Percentiles rank a stretch among this genome's conserved stretches.
These are phyloP conservation scores for Juglanconis oblonga DNA, from an alignment of 2,329 filamentous ascomycete genomes.

Conservation along the genomic window DNA sequence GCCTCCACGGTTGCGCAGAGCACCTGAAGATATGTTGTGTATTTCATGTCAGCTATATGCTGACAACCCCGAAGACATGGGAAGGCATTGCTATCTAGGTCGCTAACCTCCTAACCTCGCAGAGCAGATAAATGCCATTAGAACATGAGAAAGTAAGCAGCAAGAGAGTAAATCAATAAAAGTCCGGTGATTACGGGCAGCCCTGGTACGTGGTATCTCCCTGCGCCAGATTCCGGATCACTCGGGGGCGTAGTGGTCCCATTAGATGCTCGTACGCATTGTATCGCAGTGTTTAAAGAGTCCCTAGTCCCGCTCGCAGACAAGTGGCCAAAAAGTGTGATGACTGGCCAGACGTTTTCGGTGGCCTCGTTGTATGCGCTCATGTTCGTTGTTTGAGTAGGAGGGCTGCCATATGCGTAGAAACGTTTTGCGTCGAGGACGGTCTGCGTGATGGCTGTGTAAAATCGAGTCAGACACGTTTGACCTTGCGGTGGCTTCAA, in stretches of 20 bases:
- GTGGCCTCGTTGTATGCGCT: neutral
- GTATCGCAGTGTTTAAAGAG: slow-evolving; percentile 3
- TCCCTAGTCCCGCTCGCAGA: neutral
- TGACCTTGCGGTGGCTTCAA: neutral
- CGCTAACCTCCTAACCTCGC: too few species aligned
- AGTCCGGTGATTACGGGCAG: neutral
- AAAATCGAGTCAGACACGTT: neutral
- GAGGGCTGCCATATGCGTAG: slow-evolving; percentile 6
- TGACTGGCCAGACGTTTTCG: slow-evolving; percentile 6
- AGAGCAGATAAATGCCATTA: too few species aligned
- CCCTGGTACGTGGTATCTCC: neutral
- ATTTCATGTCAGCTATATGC: too few species aligned
- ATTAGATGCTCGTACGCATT: slow-evolving; percentile 7
- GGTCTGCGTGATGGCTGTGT: slow-evolving; percentile 4
- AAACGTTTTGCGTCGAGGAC: slow-evolving; percentile 11
- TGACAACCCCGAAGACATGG: too few species aligned
- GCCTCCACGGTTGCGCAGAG: too few species aligned
- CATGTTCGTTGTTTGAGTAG: neutral
- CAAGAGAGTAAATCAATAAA: neutral
- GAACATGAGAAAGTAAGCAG: too few species aligned
- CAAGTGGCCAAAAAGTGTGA: slow-evolving; percentile 8
- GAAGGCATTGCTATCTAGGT: too few species aligned
- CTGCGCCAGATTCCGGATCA: neutral
- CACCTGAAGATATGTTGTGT: too few species aligned
- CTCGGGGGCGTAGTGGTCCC: neutral